Evolutionary conservation across 805 yeast genomes (phyloP).

Genomic region (Sugiyamaella smithiae): DNA sequence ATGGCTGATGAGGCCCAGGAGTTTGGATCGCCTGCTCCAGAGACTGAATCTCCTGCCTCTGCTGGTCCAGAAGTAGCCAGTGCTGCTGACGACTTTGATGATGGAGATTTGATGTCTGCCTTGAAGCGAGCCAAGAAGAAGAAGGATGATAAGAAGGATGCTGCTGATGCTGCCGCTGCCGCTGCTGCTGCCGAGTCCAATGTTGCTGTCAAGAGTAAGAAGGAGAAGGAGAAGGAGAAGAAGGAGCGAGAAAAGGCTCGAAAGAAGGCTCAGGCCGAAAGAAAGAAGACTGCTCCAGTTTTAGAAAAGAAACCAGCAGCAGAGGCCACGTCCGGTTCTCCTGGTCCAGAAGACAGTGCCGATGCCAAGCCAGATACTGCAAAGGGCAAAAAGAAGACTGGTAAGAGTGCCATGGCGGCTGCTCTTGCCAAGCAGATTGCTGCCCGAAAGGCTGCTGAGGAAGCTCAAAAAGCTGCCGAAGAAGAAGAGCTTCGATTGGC

Average conservation of each 20-base stretch:
- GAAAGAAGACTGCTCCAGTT: conserved; percentile 64
- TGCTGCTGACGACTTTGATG: conserved; percentile 33
- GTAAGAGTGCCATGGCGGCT: conserved; percentile 88
- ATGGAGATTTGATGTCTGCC: conserved; percentile 69
- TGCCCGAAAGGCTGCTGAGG: conserved; percentile 82
- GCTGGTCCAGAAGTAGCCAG: conserved; percentile 31
- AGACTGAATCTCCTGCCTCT: conserved; percentile 25
- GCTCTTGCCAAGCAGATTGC: conserved; percentile 89
- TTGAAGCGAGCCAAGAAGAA: conserved; percentile 76
- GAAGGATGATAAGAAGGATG: conserved; percentile 65
- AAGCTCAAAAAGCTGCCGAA: conserved; percentile 67
- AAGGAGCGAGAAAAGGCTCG: conserved; percentile 62
- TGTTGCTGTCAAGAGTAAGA: conserved; percentile 81
- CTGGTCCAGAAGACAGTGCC: conserved; percentile 39
- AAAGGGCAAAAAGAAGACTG: conserved; percentile 74
- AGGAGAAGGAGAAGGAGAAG: conserved; percentile 95
- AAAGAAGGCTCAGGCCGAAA: conserved; percentile 86
- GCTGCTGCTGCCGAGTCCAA: conserved; percentile 43
- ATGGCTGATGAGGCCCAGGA: conserved; percentile 46
- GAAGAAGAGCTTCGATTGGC: conserved; percentile 61
- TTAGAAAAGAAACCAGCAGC: conserved; percentile 53
- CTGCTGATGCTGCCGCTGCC: conserved; percentile 47
- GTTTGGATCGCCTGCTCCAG: conserved; percentile 39
- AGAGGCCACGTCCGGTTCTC: conserved; percentile 43
- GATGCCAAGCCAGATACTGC: conserved; percentile 38